Percentiles rank a stretch among this genome's conserved stretches.
phyloP scores from a whole-genome alignment of 164 flowering plant genomes.

The Tinospora cordifolia region DNA sequence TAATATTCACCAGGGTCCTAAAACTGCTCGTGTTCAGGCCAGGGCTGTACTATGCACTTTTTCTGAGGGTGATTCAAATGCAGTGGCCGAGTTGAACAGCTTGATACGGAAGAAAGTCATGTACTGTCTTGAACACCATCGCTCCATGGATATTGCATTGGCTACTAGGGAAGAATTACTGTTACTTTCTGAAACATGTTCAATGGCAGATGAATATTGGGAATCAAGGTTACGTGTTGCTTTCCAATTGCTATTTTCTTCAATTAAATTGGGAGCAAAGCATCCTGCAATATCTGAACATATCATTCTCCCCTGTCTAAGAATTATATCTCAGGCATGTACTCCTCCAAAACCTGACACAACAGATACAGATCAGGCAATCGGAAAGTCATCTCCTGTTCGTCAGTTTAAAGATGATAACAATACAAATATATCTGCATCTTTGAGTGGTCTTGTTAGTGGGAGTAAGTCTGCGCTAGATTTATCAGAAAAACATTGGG shows the following conservation, averaged over 20 bases:
- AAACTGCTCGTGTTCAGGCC: slow-evolving; percentile 78
- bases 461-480: slow-evolving; percentile 46
- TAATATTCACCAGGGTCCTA: slow-evolving; percentile 97
- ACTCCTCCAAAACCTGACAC: slow-evolving; percentile 95
- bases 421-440: slow-evolving; percentile 30
- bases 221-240: slow-evolving; percentile 91
- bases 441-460: slow-evolving; percentile 29
- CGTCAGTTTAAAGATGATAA: slow-evolving; percentile 50
- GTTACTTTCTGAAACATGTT: slow-evolving; percentile 91
- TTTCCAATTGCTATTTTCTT: slow-evolving; percentile 84
- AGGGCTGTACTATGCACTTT: slow-evolving; percentile 92
- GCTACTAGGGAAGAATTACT: slow-evolving; percentile 88
- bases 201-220: slow-evolving; percentile 93
- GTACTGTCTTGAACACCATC: slow-evolving; percentile 98
- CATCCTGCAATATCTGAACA: slow-evolving; percentile 99
- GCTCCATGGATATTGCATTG: slow-evolving; percentile 89
- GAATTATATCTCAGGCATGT: slow-evolving; percentile 87
- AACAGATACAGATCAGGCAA: slow-evolving; percentile 53
- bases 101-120: slow-evolving; percentile 80
- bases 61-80: slow-evolving; percentile 84
- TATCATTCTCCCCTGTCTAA: slow-evolving; percentile 89
- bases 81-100: slow-evolving; percentile 74
- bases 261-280: slow-evolving; percentile 81
- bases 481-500: slow-evolving; percentile 60
- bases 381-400: slow-evolving; percentile 38